Evolutionary conservation across 495 filamentous ascomycete genomes (phyloP), one percentile per base, ranked within the genome.

Genomic region (Aspergillus heteromorphus): DNA sequence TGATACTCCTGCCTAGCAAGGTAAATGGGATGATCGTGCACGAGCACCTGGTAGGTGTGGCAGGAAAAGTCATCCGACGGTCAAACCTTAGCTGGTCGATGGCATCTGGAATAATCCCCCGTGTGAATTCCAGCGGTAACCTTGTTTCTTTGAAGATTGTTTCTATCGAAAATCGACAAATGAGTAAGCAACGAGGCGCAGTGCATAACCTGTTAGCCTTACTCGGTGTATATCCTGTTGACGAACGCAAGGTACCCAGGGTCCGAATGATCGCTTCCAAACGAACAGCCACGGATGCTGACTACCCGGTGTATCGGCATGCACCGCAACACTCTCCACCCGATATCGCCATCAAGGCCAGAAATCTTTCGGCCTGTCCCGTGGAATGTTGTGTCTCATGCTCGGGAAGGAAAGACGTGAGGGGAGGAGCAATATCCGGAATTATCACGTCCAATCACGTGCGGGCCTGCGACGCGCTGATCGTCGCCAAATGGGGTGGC

Each of bases 311-410:
- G 8, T 47, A 25, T 29, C 23, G 43, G 43, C 43, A 47, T 47
- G 43, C 27, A 27, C 29, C 21, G 14, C 43, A 16, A 23, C 27
- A 30, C 16, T 13, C 42, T 21, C 43, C 43, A 47, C 43, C 23
- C 23, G 43, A 47, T 47, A 27, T 27, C 43, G 21, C 43, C 43
- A n/a, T 13, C 34, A 13, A 29, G 23, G 43, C 11, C 10, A 47
- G 43, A 47, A 47, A 47, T 47, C 43, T 29, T 47, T 27, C 43
- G 43, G 43, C 43, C 43, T 47, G 43, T 47, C 14, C 43, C 43
- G 43, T 47, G 43, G 43, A 47, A 47, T 47, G 10, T 47, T 47
- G 43, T 47, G 43, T 47, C 43, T 47, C 43, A 47, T 47, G 23
- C 43, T 47, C 43, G 6, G 23, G 14, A 20, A 47, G 43, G 43